Base-by-base conservation (phyloP, 1,139 yeast species). In the Lodderomyces metapsilosis region DNA sequence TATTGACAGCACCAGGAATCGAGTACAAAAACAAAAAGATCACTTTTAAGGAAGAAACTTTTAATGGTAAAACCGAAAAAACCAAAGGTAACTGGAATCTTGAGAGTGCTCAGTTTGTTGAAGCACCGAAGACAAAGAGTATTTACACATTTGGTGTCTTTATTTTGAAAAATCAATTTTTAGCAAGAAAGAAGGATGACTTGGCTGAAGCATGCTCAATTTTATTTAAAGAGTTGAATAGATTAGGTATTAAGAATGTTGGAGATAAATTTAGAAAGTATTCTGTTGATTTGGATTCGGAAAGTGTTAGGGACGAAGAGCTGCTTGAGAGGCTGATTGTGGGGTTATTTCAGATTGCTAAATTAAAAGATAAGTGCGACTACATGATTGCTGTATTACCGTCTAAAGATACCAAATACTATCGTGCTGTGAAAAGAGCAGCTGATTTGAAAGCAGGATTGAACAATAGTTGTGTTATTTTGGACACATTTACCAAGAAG, bases 11-110 rank as follows among this genome's bases (percentile, higher is more conserved):
- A 9, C 51, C 51, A 7, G 25, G 17, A 5, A 44, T 48, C 34
- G 47, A 48, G 32, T 48, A 48, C 38, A 38, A 40, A 5, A 38
- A 44, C 18, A 43, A 40, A 27, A 39, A 21, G 12, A 38, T 48
- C 12, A 35, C 16, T 4, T 48, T 39, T 28, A 25, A 17, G 15
- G 48, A 44, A 27, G 40, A 33, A 11, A 15, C 43, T 1, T 34
- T 30, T 17, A 43, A 48, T 37, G 51, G 51, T 5, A 44, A 34
- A 37, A 39, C 39, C 5, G 50, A 48, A 43, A 46, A 38, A 32
- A 34, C 23, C 28, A 48, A 48, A 34, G 50, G 51, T 18, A 42
- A 46, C 34, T 48, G 51, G 51, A 48, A 46, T 40, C 38, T 48
- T 17, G 47, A 46, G 36, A 39, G 34, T 11, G 36, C 32, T 22